Evolutionary conservation across 441 rosid genomes (phyloP).

Genomic region (Pelargonium cotyledonis): DNA sequence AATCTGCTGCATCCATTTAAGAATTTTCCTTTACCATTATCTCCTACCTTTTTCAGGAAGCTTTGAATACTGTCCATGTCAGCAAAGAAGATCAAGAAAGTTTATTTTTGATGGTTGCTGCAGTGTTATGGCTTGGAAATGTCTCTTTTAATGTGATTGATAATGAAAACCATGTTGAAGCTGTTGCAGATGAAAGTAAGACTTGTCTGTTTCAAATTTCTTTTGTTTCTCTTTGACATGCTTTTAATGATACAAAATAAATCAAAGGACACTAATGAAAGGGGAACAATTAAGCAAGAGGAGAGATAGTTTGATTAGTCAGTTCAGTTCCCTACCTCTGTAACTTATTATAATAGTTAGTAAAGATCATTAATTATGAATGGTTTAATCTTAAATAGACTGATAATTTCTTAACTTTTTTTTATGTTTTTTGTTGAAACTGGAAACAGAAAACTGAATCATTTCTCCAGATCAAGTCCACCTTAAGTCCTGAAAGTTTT

Average conservation of each 20-base stretch:
- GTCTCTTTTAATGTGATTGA: slow-evolving; percentile 70
- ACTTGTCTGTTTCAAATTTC: background rate
- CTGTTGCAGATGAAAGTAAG: slow-evolving; percentile 80
- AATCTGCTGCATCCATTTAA: slow-evolving; percentile 17
- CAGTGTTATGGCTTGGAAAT: slow-evolving; percentile 94
- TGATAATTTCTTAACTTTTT: background rate
- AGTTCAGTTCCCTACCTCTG: background rate
- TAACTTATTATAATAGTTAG: no score
- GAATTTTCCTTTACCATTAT: background rate
- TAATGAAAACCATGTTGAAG: slow-evolving; percentile 93
- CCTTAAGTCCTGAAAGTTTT: background rate
- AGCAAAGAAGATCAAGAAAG: slow-evolving; percentile 94
- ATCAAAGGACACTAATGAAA: background rate
- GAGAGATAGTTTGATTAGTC: background rate
- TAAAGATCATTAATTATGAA: no score
- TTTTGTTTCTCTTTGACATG: background rate
- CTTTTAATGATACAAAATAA: background rate
- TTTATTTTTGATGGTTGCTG: slow-evolving; percentile 92
- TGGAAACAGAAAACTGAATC: background rate
- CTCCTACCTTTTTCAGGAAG: slow-evolving; percentile 57
- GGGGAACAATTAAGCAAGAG: background rate
- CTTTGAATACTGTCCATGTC: slow-evolving; percentile 89
- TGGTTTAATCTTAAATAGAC: no score
- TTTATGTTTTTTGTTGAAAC: no score
- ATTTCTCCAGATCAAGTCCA: background rate